These are phyloP conservation scores for Naganishia vishniacii DNA, from an alignment of 768 basidiomycete genomes.

Conservation along the genomic window DNA sequence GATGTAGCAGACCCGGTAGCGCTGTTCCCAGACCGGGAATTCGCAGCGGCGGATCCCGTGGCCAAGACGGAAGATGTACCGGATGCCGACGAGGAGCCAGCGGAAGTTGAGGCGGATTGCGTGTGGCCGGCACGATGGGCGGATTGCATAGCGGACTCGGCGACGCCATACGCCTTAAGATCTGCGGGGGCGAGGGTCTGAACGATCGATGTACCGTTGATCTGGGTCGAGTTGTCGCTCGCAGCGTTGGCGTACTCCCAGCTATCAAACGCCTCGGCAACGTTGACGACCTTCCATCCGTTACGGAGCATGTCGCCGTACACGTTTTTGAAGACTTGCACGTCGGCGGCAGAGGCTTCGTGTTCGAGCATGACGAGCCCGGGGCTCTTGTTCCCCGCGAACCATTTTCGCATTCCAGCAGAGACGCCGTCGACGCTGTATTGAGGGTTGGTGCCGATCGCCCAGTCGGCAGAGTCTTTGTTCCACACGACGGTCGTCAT, in stretches of 20 bases:
- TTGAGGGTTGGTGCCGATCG: slow-evolving; percentile 51
- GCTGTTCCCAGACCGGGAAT: not conserved
- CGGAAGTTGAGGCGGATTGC: slow-evolving; percentile 5
- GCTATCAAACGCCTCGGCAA: slow-evolving; percentile 53
- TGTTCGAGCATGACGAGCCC: slow-evolving; percentile 82
- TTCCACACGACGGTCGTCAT: slow-evolving; percentile 85
- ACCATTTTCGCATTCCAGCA: slow-evolving; percentile 53
- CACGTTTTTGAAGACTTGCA: slow-evolving; percentile 59
- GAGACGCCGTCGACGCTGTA: slow-evolving; percentile 56
- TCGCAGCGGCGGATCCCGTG: not conserved
- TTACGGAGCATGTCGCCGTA: slow-evolving; percentile 50
- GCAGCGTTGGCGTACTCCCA: slow-evolving; percentile 23
- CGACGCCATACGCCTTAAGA: slow-evolving; percentile 9
- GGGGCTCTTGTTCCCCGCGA: slow-evolving; percentile 62
- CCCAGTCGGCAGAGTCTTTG: slow-evolving; percentile 73
- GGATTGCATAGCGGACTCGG: not conserved
- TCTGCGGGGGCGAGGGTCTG: slow-evolving; percentile 14
- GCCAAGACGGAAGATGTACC: not conserved
- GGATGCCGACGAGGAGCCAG: not conserved
- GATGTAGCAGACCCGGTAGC: not conserved
- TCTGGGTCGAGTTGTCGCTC: slow-evolving; percentile 4
- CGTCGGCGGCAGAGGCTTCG: slow-evolving; percentile 61
- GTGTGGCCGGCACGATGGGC: not conserved
- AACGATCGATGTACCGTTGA: slow-evolving; percentile 8
- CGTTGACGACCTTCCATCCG: slow-evolving; percentile 61